Base-by-base conservation (phyloP, 1,139 yeast species). In the Saccharomycopsis crataegensis region DNA sequence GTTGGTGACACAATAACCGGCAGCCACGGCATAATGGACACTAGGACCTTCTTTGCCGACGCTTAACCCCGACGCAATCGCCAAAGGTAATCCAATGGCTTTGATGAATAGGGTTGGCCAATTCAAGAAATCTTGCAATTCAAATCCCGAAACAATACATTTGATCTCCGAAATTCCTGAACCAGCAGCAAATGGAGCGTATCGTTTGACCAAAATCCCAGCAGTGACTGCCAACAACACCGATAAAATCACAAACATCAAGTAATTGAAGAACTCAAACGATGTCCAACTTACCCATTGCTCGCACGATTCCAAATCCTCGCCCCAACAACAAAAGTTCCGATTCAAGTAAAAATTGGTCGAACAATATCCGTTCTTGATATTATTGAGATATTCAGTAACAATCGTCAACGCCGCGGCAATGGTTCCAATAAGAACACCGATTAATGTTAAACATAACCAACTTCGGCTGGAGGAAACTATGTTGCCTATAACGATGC, bases 91-190 rank as follows among this genome's bases (percentile, higher is more conserved):
- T 0, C 95, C 88, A 6, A 89, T 66, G 53, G 90, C 78, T 62
- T 94, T 94, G 54, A 90, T 81, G 0, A 80, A 62, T 36, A 93
- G 71, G 0, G 97, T 90, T 66, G 78, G 73, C 69, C 83, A 76
- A 22, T 85, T 87, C 53, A 93, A 74, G 62, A 91, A 94, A 5
- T 88, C 90, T 40, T 80, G 78, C 75, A 87, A 78, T 28, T 79
- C 81, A 65, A 91, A 94, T 0, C 99, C 99, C 0, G 96, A 85
- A 1, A 93, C 90, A 60, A 94, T 90, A 65, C 96, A 87, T 67
- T 94, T 94, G 67, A 94, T 93, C 66, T 94, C 99, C 5, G 97
- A 86, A 49, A 94, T 94, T 0, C 99, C 99, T 2, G 96, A 87
- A 0, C 99, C 99, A 0, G 99, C 95, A 0, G 99, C 99, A 55